Conservation (phyloP, 495 filamentous ascomycete species). For the Aspergillus steynii region DNA sequence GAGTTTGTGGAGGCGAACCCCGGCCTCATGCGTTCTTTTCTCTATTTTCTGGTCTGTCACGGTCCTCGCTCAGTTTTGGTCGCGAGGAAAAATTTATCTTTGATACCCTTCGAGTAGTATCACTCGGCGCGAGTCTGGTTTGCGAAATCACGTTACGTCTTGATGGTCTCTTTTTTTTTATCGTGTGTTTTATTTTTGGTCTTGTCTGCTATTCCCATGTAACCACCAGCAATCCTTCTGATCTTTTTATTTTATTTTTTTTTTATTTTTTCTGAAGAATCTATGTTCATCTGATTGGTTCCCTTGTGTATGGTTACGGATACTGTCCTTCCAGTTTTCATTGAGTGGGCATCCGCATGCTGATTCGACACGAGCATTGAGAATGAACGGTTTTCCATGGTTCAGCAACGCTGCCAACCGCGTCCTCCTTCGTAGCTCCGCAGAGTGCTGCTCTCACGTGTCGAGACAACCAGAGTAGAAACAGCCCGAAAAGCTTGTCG, state of each 20-base stretch:
- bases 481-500: background rate
- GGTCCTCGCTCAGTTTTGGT: constrained; percentile 28
- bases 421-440: too few species aligned
- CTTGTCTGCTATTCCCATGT: background rate
- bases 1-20: constrained; percentile 12
- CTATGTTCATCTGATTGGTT: constrained; percentile 17
- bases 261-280: constrained; percentile 15
- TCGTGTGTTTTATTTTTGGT: constrained; percentile 13
- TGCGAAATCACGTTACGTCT: constrained; percentile 44
- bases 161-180: constrained; percentile 33
- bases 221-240: constrained; percentile 5
- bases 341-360: constrained; percentile 18
- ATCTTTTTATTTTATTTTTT: constrained; percentile 13
- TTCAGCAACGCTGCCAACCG: too few species aligned
- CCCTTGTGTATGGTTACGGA: constrained; percentile 15
- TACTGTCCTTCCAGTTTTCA: background rate
- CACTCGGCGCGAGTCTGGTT: constrained; percentile 43
- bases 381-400: too few species aligned
- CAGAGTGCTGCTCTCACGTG: too few species aligned
- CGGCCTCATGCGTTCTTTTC: constrained; percentile 24
- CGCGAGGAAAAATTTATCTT: constrained; percentile 35
- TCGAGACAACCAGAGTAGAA: background rate
- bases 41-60: constrained; percentile 28
- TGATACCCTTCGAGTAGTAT: constrained; percentile 52
- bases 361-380: background rate